A percentile compares a stretch with the other conserved stretches of the same genome.
Conservation (phyloP, 805 yeast genomes). For the Suhomyces sp. region DNA sequence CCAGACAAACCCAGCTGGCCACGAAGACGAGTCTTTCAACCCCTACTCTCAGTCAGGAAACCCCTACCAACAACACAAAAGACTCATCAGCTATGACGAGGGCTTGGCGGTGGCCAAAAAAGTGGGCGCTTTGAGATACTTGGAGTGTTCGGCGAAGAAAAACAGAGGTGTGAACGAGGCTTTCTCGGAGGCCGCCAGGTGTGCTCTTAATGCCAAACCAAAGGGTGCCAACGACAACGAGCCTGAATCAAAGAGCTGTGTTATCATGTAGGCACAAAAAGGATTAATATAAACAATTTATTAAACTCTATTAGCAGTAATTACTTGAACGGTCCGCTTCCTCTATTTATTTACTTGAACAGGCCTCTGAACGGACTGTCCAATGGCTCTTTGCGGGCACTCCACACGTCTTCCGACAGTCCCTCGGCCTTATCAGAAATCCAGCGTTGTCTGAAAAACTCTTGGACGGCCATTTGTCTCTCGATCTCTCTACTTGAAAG, state of each 20-base stretch:
- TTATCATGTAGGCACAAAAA: slow-evolving; percentile 29
- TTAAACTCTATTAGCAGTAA: not conserved
- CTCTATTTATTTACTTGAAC: slow-evolving; percentile 1
- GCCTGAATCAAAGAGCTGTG: slow-evolving; percentile 39
- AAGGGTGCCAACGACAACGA: slow-evolving; percentile 61
- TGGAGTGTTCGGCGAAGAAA: slow-evolving; percentile 95
- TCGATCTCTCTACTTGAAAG: slow-evolving; percentile 44
- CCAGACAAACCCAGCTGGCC: slow-evolving; percentile 22
- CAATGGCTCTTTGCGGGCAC: slow-evolving; percentile 30
- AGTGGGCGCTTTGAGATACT: slow-evolving; percentile 89
- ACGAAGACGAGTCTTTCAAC: slow-evolving; percentile 31
- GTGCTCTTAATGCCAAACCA: slow-evolving; percentile 87
- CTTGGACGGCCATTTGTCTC: slow-evolving; percentile 52
- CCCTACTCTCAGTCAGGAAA: slow-evolving; percentile 32
- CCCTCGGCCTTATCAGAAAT: slow-evolving; percentile 64
- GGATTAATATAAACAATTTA: not conserved
- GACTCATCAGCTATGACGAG: slow-evolving; percentile 83
- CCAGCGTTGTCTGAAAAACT: slow-evolving; percentile 63
- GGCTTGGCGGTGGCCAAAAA: slow-evolving; percentile 90
- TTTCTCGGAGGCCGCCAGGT: slow-evolving; percentile 96
- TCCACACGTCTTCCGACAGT: slow-evolving; percentile 86
- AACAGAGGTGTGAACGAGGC: slow-evolving; percentile 99
- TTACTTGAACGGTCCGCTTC: too few species aligned
- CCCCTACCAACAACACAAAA: slow-evolving; percentile 40
- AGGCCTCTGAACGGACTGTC: slow-evolving; percentile 10